These are phyloP conservation scores for Fusarium acutatum DNA, from an alignment of 2,329 filamentous ascomycete species.

Conservation along the genomic window DNA sequence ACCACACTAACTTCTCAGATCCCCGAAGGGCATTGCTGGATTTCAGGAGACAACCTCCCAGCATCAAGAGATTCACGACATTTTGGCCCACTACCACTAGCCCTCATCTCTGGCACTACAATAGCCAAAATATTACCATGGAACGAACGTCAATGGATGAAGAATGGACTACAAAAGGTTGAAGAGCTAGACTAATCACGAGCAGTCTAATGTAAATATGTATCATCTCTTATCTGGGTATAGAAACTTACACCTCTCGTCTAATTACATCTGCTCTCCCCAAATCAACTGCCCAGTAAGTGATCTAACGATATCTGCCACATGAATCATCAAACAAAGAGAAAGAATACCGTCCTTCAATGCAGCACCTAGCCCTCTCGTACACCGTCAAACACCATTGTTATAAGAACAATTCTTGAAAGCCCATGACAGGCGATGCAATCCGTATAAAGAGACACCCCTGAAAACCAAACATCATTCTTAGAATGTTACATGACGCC, in stretches of 20 bases:
- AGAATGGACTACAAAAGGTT: conserved; percentile 52
- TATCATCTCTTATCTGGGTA: conserved; percentile 41
- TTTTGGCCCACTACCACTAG: conserved; percentile 88
- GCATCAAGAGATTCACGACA: conserved; percentile 86
- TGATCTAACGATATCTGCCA: conserved; percentile 37
- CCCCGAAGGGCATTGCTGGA: conserved; percentile 90
- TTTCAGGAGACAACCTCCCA: conserved; percentile 86
- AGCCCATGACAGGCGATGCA: conserved; percentile 30
- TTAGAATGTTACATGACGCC: conserved; percentile 43
- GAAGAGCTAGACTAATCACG: conserved; percentile 27
- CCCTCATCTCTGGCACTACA: conserved; percentile 84
- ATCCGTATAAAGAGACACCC: conserved; percentile 33
- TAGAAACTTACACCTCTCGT: conserved; percentile 42
- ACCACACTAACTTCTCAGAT: conserved; percentile 62
- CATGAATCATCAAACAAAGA: conserved; percentile 48
- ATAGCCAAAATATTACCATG: conserved; percentile 68
- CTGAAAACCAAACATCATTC: conserved; percentile 40
- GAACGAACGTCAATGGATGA: conserved; percentile 60
- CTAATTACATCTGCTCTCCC: conserved; percentile 47
- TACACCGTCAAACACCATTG: conserved; percentile 29
- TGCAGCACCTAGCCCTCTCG: conserved; percentile 9
- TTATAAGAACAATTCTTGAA: conserved; percentile 24
- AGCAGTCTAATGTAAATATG: conserved; percentile 25
- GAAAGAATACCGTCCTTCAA: conserved; percentile 30
- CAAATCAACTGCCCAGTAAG: conserved; percentile 29